A percentile compares a stretch with the other conserved stretches of the same genome.
Evolutionary conservation across 2,329 filamentous ascomycete species (phyloP).

Genomic region (Colletotrichum lentis): DNA sequence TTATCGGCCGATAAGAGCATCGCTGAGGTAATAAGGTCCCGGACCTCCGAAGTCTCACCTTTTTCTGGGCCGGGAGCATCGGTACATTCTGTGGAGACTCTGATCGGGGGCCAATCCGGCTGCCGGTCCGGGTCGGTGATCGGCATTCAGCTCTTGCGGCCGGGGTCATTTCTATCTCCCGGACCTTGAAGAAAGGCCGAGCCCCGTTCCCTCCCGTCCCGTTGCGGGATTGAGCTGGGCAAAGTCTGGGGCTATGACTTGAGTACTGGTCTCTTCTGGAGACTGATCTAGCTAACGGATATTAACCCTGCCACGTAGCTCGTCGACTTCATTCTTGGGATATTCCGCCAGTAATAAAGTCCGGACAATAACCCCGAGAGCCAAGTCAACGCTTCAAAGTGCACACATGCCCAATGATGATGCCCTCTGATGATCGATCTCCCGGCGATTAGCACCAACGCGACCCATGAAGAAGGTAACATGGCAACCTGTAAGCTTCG

Average conservation of each 20-base stretch:
- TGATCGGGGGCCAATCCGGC: background rate
- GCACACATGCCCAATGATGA: background rate
- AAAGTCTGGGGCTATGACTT: background rate
- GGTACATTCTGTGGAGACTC: background rate
- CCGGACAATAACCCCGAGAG: background rate
- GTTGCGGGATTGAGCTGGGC: background rate
- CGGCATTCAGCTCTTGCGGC: background rate
- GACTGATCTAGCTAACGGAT: no score
- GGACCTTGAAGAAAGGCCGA: background rate
- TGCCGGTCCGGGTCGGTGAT: background rate
- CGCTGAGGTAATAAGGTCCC: background rate
- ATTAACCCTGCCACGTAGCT: background rate
- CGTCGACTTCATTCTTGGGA: background rate
- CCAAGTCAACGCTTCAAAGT: background rate
- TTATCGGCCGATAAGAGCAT: background rate
- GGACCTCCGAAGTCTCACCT: no score
- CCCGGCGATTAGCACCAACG: constrained; percentile 11
- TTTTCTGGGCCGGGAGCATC: no score
- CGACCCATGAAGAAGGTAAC: constrained; percentile 27
- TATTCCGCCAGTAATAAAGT: background rate
- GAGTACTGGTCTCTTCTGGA: no score
- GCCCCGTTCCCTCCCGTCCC: background rate
- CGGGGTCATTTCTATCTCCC: no score
- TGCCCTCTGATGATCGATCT: background rate
- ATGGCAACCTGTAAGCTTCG: constrained; percentile 4